phyloP scores from a whole-genome alignment of 257 asterid species.

The Thymus quinquecostatus region DNA sequence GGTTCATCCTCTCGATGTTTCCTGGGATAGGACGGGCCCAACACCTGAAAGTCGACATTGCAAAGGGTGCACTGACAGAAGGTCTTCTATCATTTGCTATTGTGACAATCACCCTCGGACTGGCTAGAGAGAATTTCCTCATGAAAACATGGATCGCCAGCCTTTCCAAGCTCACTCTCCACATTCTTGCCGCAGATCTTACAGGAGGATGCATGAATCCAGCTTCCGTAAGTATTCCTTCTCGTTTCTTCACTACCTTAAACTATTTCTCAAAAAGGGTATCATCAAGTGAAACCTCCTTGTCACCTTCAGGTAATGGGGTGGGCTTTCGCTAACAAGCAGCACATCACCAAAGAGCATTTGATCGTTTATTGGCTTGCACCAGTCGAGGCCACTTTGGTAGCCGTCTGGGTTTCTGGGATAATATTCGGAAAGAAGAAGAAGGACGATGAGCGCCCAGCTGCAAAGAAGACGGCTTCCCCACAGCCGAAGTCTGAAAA shows the following conservation, averaged over 20 bases:
- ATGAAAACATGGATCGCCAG: constrained; percentile 92
- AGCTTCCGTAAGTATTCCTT: constrained; percentile 67
- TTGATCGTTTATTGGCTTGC: constrained; percentile 90
- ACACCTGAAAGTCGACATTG: constrained; percentile 66
- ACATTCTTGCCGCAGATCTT: constrained; percentile 82
- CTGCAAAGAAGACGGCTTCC: constrained; percentile 30
- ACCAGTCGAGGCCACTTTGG: constrained; percentile 77
- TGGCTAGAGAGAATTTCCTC: constrained; percentile 57
- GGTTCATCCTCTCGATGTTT: constrained; percentile 52
- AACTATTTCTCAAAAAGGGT: background rate
- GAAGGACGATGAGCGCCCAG: constrained; percentile 11
- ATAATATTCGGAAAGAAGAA: constrained; percentile 42
- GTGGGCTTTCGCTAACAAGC: constrained; percentile 89
- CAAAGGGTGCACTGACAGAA: constrained; percentile 81
- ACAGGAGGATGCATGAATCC: constrained; percentile 99
- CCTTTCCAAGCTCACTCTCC: constrained; percentile 76
- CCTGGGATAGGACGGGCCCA: constrained; percentile 74
- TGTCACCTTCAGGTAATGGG: constrained; percentile 65
- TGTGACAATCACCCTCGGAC: constrained; percentile 59
- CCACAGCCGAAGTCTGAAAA: constrained; percentile 38
- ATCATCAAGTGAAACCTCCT: background rate
- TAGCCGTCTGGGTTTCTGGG: constrained; percentile 69
- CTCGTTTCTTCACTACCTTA: background rate
- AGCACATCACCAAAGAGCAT: constrained; percentile 79
- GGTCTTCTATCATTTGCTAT: constrained; percentile 71